Conservation (phyloP, 2,329 filamentous ascomycete species). For the Paraphoma sp. region DNA sequence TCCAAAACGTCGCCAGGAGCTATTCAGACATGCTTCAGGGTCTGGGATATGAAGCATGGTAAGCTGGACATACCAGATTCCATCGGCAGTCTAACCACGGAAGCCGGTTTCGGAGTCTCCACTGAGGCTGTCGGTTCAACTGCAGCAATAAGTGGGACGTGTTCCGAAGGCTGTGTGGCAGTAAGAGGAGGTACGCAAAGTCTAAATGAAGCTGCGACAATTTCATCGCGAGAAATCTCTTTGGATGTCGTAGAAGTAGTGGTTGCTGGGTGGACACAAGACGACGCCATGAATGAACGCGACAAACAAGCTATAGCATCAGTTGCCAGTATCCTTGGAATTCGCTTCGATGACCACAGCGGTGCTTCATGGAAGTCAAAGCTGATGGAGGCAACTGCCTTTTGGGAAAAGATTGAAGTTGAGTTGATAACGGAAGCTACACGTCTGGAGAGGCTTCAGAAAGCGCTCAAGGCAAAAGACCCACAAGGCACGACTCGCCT, state of each 20-base stretch:
- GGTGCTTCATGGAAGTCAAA: conserved; percentile 13
- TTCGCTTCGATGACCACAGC: conserved; percentile 14
- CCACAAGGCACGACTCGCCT: conserved; percentile 32
- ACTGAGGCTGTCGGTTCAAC: background rate
- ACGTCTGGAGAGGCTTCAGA: conserved; percentile 27
- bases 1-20: conserved; percentile 16
- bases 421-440: conserved; percentile 32
- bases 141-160: background rate
- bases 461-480: conserved; percentile 32
- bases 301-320: conserved; percentile 23
- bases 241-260: conserved; percentile 29
- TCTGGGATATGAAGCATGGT: conserved; percentile 28
- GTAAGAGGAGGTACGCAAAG: too few species aligned
- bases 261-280: conserved; percentile 33
- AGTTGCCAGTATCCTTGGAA: conserved; percentile 26
- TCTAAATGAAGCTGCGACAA: background rate
- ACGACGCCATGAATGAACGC: conserved; percentile 9
- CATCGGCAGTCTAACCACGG: background rate
- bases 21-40: conserved; percentile 25
- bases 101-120: too few species aligned
- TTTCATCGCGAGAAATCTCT: conserved; percentile 13
- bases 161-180: background rate
- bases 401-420: conserved; percentile 25
- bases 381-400: conserved; percentile 23
- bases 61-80: conserved; percentile 19